Conservation (phyloP, 2,329 filamentous ascomycete genomes). For the Aspergillus sp. region DNA sequence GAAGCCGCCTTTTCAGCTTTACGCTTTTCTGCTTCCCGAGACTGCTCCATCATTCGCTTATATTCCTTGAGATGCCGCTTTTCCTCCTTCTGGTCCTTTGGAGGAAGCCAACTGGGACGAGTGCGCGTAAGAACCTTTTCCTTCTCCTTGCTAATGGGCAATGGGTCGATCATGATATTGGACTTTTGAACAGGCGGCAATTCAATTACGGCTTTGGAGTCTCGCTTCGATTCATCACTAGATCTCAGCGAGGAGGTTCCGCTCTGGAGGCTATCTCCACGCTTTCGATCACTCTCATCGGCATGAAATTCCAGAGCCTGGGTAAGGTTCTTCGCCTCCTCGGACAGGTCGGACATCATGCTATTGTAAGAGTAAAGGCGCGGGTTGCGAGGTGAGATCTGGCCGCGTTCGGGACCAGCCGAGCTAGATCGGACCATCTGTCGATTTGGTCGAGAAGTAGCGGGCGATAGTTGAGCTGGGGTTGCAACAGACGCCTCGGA, state of each 20-base stretch:
- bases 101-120: conserved; percentile 67
- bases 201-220: conserved; percentile 44
- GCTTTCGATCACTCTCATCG: conserved; percentile 47
- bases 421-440: conserved; percentile 36
- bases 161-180: conserved; percentile 64
- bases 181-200: conserved; percentile 63
- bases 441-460: conserved; percentile 32
- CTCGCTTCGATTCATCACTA: conserved; percentile 39
- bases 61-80: conserved; percentile 77
- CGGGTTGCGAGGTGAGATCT: conserved; percentile 42
- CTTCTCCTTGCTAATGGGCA: conserved; percentile 67
- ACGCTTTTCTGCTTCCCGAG: conserved; percentile 57
- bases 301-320: conserved; percentile 60
- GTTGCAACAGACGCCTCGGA: conserved; percentile 26
- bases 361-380: conserved; percentile 61
- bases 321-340: conserved; percentile 61
- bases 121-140: conserved; percentile 64
- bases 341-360: conserved; percentile 57
- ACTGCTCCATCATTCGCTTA: conserved; percentile 64
- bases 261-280: conserved; percentile 49
- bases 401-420: conserved; percentile 42
- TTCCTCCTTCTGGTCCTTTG: conserved; percentile 82
- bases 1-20: conserved; percentile 49
- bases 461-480: conserved; percentile 25
- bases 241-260: conserved; percentile 38